Evolutionary conservation across 768 basidiomycete genomes (phyloP).

Genomic region (Cyclocybe cylindracea): DNA sequence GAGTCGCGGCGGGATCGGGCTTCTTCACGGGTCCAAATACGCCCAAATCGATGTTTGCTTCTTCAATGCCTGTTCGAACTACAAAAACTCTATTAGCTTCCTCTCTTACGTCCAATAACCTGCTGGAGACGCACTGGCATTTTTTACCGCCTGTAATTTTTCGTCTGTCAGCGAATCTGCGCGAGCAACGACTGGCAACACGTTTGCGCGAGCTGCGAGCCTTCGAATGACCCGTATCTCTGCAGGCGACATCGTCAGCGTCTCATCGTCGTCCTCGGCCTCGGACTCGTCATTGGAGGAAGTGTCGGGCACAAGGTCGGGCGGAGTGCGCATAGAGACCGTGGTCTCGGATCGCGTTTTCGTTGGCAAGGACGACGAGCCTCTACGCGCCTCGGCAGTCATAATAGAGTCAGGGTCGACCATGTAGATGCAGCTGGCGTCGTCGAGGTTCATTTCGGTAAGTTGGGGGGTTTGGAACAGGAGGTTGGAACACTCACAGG

Average conservation of each 20-base stretch:
- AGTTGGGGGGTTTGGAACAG: no score
- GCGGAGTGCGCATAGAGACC: slow-evolving; percentile 51
- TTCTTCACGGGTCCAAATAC: slow-evolving; percentile 59
- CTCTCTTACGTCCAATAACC: neutral
- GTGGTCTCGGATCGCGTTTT: slow-evolving; percentile 70
- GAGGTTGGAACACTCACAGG: slow-evolving; percentile 51
- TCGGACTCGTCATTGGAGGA: slow-evolving; percentile 51
- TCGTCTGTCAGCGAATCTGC: slow-evolving; percentile 85
- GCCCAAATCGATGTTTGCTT: slow-evolving; percentile 74
- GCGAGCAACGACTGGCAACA: slow-evolving; percentile 79
- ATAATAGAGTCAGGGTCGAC: slow-evolving; percentile 76
- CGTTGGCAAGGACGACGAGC: slow-evolving; percentile 46
- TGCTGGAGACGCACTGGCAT: slow-evolving; percentile 41
- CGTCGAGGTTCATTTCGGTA: neutral
- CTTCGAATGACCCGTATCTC: slow-evolving; percentile 81
- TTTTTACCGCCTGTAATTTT: slow-evolving; percentile 68
- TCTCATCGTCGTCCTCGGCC: slow-evolving; percentile 48
- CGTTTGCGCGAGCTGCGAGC: slow-evolving; percentile 71
- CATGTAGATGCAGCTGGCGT: slow-evolving; percentile 77
- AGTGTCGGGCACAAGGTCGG: slow-evolving; percentile 57
- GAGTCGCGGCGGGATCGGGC: slow-evolving; percentile 22
- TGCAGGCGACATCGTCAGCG: slow-evolving; percentile 69
- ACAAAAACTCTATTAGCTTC: slow-evolving; percentile 6
- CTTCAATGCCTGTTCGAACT: slow-evolving; percentile 66
- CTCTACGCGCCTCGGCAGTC: slow-evolving; percentile 52